Conservation (phyloP, 1,139 yeast species). For the Nakaseomyces nivariensis region DNA sequence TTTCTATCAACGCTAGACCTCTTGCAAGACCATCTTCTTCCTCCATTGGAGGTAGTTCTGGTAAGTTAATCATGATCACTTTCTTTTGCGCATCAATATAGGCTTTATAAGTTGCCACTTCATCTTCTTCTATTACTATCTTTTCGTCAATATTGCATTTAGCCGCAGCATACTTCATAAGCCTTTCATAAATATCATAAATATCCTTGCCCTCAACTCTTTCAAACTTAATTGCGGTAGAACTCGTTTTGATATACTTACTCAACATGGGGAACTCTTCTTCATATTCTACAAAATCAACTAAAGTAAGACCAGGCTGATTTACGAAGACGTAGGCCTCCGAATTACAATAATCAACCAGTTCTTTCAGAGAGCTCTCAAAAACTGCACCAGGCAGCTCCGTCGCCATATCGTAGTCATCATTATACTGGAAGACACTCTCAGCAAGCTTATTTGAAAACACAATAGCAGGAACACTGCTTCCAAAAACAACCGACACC, state of each 20-base stretch:
- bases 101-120: conserved; percentile 21
- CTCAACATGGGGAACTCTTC: conserved; percentile 45
- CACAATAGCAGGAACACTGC: conserved; percentile 22
- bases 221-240: conserved; percentile 42
- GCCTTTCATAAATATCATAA: conserved; percentile 18
- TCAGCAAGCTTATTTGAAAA: conserved; percentile 23
- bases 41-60: conserved; percentile 28
- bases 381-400: conserved; percentile 32
- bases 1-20: conserved; percentile 8
- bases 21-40: background rate
- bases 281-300: conserved; percentile 43
- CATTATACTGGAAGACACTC: conserved; percentile 15
- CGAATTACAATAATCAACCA: conserved; percentile 53
- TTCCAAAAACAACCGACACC: background rate
- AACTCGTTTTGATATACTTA: conserved; percentile 46
- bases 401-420: conserved; percentile 10
- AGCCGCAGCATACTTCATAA: conserved; percentile 16
- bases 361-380: conserved; percentile 38
- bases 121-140: conserved; percentile 16
- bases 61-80: conserved; percentile 46
- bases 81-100: conserved; percentile 55
- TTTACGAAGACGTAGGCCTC: conserved; percentile 61
- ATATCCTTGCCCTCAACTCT: conserved; percentile 30
- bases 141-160: conserved; percentile 10
- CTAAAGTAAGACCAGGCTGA: conserved; percentile 54